Evolutionary conservation across 805 yeast species (phyloP).

Genomic region (Pichia cephalocereana): DNA sequence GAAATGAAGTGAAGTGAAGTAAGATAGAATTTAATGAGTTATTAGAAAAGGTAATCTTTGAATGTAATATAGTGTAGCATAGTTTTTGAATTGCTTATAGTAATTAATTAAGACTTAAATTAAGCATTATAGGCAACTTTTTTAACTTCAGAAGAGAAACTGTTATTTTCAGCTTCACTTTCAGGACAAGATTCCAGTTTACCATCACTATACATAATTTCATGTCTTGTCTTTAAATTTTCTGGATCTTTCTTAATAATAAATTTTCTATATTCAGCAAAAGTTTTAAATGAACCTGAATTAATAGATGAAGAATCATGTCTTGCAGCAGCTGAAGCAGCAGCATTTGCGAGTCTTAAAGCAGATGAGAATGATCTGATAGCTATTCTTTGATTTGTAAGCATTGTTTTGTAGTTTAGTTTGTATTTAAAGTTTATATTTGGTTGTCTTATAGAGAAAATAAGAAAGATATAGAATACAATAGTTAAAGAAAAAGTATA

Average conservation of each 20-base stretch:
- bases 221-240: conserved; percentile 10
- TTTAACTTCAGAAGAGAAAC: conserved; percentile 10
- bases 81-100: too few relatives aligned
- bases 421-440: too few relatives aligned
- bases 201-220: conserved; percentile 11
- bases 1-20: too few relatives aligned
- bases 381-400: too few relatives aligned
- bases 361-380: conserved; percentile 3
- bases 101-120: too few relatives aligned
- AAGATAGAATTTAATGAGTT: too few relatives aligned
- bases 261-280: conserved; percentile 20
- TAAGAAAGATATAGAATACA: too few relatives aligned
- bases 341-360: conserved; percentile 1
- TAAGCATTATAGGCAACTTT: conserved; percentile 11
- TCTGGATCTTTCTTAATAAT: conserved; percentile 15
- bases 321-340: neutral
- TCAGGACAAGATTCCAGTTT: conserved; percentile 9
- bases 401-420: too few relatives aligned
- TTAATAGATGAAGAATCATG: neutral
- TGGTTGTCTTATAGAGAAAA: too few relatives aligned
- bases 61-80: neutral
- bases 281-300: conserved; percentile 15
- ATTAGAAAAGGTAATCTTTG: too few relatives aligned
- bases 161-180: conserved; percentile 6
- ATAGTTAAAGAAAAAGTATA: too few relatives aligned